Evolutionary conservation across 1,284 basidiomycete species (phyloP), one percentile per base, ranked within the genome.

Genomic region (Ustilago cynodontis): DNA sequence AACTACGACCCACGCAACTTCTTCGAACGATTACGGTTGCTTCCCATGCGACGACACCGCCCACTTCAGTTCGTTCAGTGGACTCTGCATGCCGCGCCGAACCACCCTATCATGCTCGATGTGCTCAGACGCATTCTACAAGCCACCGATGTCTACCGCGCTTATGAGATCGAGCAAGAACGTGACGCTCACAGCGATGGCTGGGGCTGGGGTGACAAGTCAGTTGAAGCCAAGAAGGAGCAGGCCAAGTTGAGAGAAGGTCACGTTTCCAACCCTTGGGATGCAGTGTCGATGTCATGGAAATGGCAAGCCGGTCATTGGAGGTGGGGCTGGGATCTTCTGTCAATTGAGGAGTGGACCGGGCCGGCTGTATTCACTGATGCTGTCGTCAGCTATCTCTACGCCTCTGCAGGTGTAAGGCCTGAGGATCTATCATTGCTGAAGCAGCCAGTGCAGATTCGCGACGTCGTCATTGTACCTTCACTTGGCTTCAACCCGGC

Each of bases 101-200:
- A 69, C 29, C 77, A 78, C 33, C 77, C 77, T 1, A 75, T 78
- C 59, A 63, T 78, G 61, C 59, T 78, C 33, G 77, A 78, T 39
- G 69, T 77, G 18, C 47, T 77, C 4, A 60, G 77, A 0, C 61
- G 77, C 4, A 55, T 78, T 14, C 37, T 73, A 24, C 59, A 66
- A 53, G 67, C 77, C 13, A 57, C 59, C 26, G 65, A 76, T 0
- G 59, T 76, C 22, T 78, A 76, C 26, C 65, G 33, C 2, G 63
- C 59, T 1, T 65, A 72, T 54, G 47, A 61, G 33, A 47, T 72
- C 56, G 66, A 71, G 26, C 55, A 64, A 51, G 37, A 76, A 35
- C 65, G 75, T 22, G 63, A 72, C 1, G 52, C 56, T 3, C 26
- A 59, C 33, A 57, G 57, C 57, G 74, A 77, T 24, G 74, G 74